These are phyloP conservation scores for Aspergillus ochraceus DNA, from an alignment of 2,329 filamentous ascomycete species.

Conservation along the genomic window DNA sequence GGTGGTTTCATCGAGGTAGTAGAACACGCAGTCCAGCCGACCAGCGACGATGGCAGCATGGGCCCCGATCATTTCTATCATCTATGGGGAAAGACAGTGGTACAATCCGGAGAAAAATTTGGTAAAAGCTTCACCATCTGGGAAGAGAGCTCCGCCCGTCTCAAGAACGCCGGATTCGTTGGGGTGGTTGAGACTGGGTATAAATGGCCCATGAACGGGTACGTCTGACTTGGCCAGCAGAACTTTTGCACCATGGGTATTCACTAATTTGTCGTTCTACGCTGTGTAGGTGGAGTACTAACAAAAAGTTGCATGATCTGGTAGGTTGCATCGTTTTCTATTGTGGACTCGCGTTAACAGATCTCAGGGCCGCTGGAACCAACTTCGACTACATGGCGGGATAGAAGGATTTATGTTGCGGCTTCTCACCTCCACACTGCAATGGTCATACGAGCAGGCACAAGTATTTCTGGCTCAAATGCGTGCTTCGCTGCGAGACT, in stretches of 20 bases:
- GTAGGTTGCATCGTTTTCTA: background rate
- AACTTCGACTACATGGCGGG: background rate
- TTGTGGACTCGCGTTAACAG: background rate
- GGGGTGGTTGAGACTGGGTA: conserved; percentile 23
- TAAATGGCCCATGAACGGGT: conserved; percentile 23
- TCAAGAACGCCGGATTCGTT: conserved; percentile 28
- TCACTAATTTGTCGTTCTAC: background rate
- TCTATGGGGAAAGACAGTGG: conserved; percentile 18
- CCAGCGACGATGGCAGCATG: conserved; percentile 21
- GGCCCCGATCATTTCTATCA: conserved; percentile 18
- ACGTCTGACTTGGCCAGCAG: background rate
- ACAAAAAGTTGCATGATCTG: background rate
- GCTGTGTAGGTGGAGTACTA: background rate
- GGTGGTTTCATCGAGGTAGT: conserved; percentile 44
- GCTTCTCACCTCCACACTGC: background rate
- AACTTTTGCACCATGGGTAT: background rate
- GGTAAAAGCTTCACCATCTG: conserved; percentile 36
- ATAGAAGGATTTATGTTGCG: background rate
- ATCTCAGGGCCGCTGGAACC: background rate
- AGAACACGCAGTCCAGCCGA: conserved; percentile 33
- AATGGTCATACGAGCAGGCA: background rate
- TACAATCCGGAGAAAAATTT: conserved; percentile 16
- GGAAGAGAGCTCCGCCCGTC: conserved; percentile 16
- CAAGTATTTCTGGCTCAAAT: background rate
- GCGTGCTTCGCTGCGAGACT: background rate